Evolutionary conservation across 352 stramenopile genomes (phyloP), one percentile per base, ranked within the genome.

Genomic region (Detonula confervacea): DNA sequence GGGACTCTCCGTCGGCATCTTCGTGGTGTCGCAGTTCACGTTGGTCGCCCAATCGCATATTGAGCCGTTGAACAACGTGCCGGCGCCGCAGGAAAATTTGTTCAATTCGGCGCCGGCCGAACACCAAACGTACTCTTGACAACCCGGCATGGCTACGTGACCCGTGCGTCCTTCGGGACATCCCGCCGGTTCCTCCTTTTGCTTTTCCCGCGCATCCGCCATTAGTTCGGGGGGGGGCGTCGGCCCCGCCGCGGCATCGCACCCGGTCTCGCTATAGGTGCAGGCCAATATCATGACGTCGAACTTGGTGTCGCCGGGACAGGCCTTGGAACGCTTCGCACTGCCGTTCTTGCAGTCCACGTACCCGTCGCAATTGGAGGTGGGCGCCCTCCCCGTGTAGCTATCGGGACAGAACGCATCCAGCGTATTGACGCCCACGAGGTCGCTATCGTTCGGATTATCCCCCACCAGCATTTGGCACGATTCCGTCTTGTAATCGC

Each of bases 211-310:
- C 18, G 35, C 16, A 46, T 12, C 67, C 24, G 8, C 49, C 24
- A 24, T 66, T 1, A 54, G 66, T 14, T 33, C 29, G 33, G 56
- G 33, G 66, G 64, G 30, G 20, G 44, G 46, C 35, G 35, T 22
- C 39, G 9, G 16, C 22, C 2, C 56, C 4, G 54, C 25, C 9
- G 39, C n/a, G 16, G 22, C 22, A 8, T 49, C 60, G 39, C 68
- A 77, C 8, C 42, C 30, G 16, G 6, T 42, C 12, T 63, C 33
- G 18, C n/a, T 35, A 64, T 60, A 62, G 25, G 25, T 57, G 27
- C 68, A 77, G 18, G 46, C 49, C 51, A 59, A 33, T 25, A 24
- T 77, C 46, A 70, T 64, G 25, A 56, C 51, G 20, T 77, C 68
- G 46, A 77, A 77, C 30, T 62, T 70, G 11, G 57, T 77, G 18